A percentile compares a stretch with the other conserved stretches of the same genome.
Evolutionary conservation across 2,329 filamentous ascomycete species (phyloP).

Genomic region (Paracorniculantispora psalliotae): DNA sequence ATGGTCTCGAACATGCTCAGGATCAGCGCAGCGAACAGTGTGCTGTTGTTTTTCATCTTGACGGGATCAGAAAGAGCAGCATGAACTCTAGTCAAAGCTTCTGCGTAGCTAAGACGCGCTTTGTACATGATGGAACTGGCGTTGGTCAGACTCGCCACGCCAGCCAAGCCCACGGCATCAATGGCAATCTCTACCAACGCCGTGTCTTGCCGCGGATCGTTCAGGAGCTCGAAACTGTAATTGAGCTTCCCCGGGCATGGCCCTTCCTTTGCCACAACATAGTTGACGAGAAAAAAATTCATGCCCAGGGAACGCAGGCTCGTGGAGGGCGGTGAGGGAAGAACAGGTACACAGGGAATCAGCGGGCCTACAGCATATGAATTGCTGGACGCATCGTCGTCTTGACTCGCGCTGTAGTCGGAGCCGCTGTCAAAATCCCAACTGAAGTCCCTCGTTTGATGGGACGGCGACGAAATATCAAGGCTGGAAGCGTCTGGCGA

Average conservation of each 20-base stretch:
- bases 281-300: constrained; percentile 11
- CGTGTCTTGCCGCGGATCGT: not conserved
- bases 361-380: not conserved
- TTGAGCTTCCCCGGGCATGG: constrained; percentile 8
- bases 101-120: constrained; percentile 6
- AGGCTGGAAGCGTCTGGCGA: not conserved
- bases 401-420: not conserved
- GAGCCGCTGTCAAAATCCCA: not conserved
- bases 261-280: not conserved
- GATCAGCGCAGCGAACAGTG: constrained; percentile 15
- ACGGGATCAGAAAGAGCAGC: not conserved
- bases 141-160: constrained; percentile 9
- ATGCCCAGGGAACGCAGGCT: constrained; percentile 2
- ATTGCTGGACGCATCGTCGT: not conserved
- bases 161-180: constrained; percentile 11
- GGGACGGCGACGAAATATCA: not conserved
- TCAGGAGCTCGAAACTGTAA: constrained; percentile 6
- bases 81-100: constrained; percentile 2
- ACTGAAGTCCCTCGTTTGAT: not conserved
- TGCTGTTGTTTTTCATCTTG: constrained; percentile 10
- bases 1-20: constrained; percentile 30
- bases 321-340: not conserved
- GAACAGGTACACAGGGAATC: not conserved
- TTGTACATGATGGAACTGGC: constrained; percentile 3
- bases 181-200: not conserved